Base-by-base conservation (phyloP, 163 green algal genomes). In the Coccomyxa subellipsoidea region DNA sequence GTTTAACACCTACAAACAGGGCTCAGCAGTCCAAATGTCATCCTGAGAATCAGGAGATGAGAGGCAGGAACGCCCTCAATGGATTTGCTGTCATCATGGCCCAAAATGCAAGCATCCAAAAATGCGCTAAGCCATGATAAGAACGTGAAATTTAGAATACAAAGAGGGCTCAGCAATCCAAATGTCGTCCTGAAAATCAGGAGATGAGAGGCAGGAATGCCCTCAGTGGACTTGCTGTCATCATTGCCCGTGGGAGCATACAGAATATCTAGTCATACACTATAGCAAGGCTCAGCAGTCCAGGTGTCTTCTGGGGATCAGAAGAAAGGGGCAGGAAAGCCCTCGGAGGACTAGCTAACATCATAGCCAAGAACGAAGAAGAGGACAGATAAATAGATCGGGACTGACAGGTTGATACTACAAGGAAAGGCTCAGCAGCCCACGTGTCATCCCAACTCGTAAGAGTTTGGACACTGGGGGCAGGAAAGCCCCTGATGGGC, bases 261-360 rank as follows among this genome's bases (percentile, higher is more conserved):
- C n/a, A n/a, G n/a, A n/a, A n/a, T n/a, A n/a, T n/a, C n/a, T n/a
- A n/a, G n/a, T n/a, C n/a, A n/a, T n/a, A n/a, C n/a, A n/a, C n/a
- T 7, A 18, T 27, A n/a, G n/a, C n/a, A n/a, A n/a, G 47, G 47
- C 47, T 59, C 47, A 7, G 47, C 47, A 34, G 10, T 35, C 54
- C 36, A 82, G 69, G 27, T 5, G 32, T 69, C 38, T 25, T 37
- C 66, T 36, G n/a, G 15, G 54, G 34, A 34, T 73, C 27, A 36
- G 79, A 66, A 31, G 59, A 12, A n/a, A 32, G 54, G 59, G 18
- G 79, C 79, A 77, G 66, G 40, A 81, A 73, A 9, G 40, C 31
- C 71, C 71, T 37, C 71, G 71, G 3, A 31, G 32, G n/a, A 59
- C 47, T 59, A 27, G 47, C 15, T 59, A 1, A 27, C 47, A 59